Percentiles rank a stretch among this genome's conserved stretches.
Evolutionary conservation across 2,329 filamentous ascomycete species (phyloP).

Genomic region (Coniella lustricola): DNA sequence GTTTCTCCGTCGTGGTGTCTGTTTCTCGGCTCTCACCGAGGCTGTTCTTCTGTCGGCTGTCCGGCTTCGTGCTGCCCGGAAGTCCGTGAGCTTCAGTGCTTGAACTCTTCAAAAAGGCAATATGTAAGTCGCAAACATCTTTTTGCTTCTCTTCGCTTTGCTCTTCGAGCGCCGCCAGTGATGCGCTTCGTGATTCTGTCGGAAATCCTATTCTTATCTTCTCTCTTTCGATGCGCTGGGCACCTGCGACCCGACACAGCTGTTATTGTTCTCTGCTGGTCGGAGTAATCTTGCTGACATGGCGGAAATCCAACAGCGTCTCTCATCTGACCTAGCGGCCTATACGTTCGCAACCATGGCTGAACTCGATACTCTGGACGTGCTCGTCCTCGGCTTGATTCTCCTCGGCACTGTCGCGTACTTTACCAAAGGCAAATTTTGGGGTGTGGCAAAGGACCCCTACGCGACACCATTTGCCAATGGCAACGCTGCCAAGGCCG

Average conservation of each 20-base stretch:
- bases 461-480: constrained; percentile 71
- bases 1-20: not conserved
- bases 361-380: constrained; percentile 91
- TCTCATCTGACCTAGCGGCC: not conserved
- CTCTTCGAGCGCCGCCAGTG: too few species aligned
- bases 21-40: not conserved
- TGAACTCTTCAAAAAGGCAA: not conserved
- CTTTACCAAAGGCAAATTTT: constrained; percentile 95
- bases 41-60: not conserved
- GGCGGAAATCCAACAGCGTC: too few species aligned
- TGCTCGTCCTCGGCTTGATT: constrained; percentile 80
- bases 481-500: constrained; percentile 64
- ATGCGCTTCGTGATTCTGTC: too few species aligned
- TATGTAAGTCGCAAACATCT: too few species aligned
- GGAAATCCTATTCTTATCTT: too few species aligned
- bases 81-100: not conserved
- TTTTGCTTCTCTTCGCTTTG: too few species aligned
- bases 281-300: too few species aligned
- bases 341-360: constrained; percentile 58
- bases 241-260: too few species aligned
- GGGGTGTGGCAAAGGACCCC: constrained; percentile 81
- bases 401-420: constrained; percentile 86
- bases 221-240: too few species aligned
- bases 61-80: not conserved
- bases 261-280: too few species aligned